Conservation (phyloP, 208 protist genomes). For the Porcisia hertigi region DNA sequence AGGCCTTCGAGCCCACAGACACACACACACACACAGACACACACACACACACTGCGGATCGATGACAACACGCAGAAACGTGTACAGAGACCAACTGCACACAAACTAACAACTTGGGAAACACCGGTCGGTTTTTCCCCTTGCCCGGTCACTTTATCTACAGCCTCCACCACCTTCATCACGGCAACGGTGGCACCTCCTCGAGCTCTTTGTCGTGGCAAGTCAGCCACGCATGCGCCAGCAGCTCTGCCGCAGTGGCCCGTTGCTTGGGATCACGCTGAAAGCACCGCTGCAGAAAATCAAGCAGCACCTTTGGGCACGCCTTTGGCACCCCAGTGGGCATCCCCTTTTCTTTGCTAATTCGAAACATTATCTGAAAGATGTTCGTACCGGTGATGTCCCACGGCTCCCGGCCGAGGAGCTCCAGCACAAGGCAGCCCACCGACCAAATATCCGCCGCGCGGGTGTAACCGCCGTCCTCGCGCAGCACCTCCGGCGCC, state of each 20-base stretch:
- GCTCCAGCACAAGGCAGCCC: conserved; percentile 86
- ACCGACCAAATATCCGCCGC: conserved; percentile 89
- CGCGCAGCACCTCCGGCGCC: conserved; percentile 87
- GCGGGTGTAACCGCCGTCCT: conserved; percentile 59
- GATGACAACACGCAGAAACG: not conserved
- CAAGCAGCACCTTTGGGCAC: conserved; percentile 50
- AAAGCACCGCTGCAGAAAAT: conserved; percentile 81
- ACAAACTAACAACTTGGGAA: not conserved
- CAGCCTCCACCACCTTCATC: not conserved
- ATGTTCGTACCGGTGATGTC: conserved; percentile 48
- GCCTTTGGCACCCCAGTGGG: conserved; percentile 72
- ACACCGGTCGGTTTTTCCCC: not conserved
- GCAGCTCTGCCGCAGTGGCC: conserved; percentile 66
- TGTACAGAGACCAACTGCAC: not conserved
- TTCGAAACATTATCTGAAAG: conserved; percentile 84
- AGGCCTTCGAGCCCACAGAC: too few species aligned
- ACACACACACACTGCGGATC: not conserved
- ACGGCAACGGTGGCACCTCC: conserved; percentile 54
- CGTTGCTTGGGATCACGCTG: conserved; percentile 55
- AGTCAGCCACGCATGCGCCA: conserved; percentile 77
- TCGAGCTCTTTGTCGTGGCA: conserved; percentile 70
- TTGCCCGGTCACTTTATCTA: not conserved
- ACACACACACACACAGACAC: not conserved
- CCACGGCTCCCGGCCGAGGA: conserved; percentile 85
- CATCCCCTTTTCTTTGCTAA: conserved; percentile 66